Evolutionary conservation across 1,284 basidiomycete genomes (phyloP).

Genomic region (Cryptococcus wingfieldii): DNA sequence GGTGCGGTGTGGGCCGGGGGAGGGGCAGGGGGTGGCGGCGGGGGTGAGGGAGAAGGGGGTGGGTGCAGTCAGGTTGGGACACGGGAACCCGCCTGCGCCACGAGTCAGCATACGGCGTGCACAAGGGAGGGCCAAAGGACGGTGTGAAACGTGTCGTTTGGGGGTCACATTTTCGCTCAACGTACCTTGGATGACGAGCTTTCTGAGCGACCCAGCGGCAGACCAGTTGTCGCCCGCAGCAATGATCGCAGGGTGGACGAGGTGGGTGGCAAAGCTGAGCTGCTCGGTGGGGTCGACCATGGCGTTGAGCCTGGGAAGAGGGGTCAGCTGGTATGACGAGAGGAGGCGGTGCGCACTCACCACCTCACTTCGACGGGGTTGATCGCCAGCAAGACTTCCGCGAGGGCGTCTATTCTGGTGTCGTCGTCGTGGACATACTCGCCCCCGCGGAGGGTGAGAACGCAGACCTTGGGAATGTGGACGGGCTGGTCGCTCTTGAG

Average conservation of each 20-base stretch:
- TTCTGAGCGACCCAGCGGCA: conserved; percentile 19
- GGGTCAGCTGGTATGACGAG: background rate
- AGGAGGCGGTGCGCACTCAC: conserved; percentile 15
- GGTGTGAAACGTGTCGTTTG: background rate
- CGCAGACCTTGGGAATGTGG: conserved; percentile 23
- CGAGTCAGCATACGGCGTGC: background rate
- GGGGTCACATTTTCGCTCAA: background rate
- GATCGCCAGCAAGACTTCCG: conserved; percentile 28
- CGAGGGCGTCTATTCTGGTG: conserved; percentile 28
- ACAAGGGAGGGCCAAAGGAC: background rate
- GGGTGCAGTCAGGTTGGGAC: conserved; percentile 37
- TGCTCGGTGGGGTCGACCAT: conserved; percentile 25
- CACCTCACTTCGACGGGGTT: conserved; percentile 35
- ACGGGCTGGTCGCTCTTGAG: background rate
- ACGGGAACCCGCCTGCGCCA: conserved; percentile 32
- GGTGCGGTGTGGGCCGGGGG: conserved; percentile 21
- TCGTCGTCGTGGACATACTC: conserved; percentile 35
- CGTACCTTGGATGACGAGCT: conserved; percentile 35
- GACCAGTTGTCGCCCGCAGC: conserved; percentile 35
- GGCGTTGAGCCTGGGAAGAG: conserved; percentile 28
- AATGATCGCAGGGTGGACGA: conserved; percentile 41
- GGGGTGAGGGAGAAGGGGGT: conserved; percentile 38
- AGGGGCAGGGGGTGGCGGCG: conserved; percentile 27
- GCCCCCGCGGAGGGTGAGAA: conserved; percentile 31
- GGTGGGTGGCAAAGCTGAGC: conserved; percentile 32